A percentile compares a stretch with the other conserved stretches of the same genome.
Evolutionary conservation across 805 yeast species (phyloP).

Genomic region (Lipomyces yamanashiensis): DNA sequence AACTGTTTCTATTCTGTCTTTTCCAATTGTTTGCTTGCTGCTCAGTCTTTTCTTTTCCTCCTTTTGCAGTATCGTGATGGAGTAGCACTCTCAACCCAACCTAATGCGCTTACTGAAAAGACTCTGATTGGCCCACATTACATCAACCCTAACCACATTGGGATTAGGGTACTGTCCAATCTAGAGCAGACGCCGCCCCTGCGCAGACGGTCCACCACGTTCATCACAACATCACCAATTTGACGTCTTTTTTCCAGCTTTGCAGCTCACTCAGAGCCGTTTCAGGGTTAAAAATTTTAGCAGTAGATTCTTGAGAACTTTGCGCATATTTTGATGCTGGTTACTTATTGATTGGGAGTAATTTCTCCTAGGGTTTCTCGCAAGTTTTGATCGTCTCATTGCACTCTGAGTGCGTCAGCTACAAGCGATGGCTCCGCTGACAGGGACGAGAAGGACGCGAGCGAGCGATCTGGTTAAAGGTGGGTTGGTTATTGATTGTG

Average conservation of each 20-base stretch:
- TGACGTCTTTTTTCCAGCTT: not conserved
- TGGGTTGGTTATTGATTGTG: not conserved
- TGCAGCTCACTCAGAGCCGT: slow-evolving; percentile 11
- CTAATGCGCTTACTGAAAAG: slow-evolving; percentile 4
- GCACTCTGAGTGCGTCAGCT: not conserved
- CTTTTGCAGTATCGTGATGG: not conserved
- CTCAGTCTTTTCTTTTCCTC: not conserved
- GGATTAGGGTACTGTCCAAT: slow-evolving; percentile 4
- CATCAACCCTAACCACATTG: not conserved
- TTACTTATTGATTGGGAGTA: slow-evolving; percentile 1
- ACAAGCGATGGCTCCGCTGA: slow-evolving; percentile 28
- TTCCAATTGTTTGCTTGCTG: not conserved
- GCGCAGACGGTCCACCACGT: slow-evolving; percentile 13
- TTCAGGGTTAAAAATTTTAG: slow-evolving; percentile 6
- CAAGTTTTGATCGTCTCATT: not conserved
- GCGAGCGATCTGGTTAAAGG: not conserved
- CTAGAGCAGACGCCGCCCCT: slow-evolving; percentile 5
- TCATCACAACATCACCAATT: slow-evolving; percentile 9
- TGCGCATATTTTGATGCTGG: slow-evolving; percentile 24
- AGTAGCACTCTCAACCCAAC: not conserved
- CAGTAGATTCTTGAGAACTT: not conserved
- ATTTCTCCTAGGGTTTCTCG: slow-evolving; percentile 6
- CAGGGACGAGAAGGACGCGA: slow-evolving; percentile 21
- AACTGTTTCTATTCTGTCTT: not conserved
- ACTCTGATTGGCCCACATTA: slow-evolving; percentile 10